Base-by-base conservation (phyloP, 148 eudicot species). In the Rhododendron ovatum region DNA sequence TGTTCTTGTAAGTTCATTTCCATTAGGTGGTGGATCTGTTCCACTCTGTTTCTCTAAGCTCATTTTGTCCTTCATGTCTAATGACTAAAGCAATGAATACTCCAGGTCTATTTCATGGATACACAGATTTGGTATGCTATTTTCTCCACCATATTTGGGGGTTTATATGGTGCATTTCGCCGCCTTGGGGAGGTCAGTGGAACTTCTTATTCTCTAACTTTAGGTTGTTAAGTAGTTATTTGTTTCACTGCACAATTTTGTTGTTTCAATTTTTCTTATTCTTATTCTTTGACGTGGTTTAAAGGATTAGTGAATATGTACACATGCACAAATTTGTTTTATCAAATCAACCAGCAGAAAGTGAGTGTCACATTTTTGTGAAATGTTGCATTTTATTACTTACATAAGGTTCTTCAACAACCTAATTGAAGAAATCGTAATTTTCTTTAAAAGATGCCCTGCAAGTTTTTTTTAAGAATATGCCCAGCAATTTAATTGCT, bases 91-190 rank as follows among this genome's bases (percentile, higher is more conserved):
- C 80, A 9, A 33, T 84, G 18, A 47, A 61, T 84, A 5, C 78
- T 79, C 33, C 90, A 93, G 96, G 96, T 93, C 48, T 93, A 93
- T 88, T 92, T 93, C 88, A 92, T 93, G 96, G 96, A 93, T 84
- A 91, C 89, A 59, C 93, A 92, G 83, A 93, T 93, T 39, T 93
- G 96, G 96, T 93, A 93, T 89, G 93, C 96, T 71, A 90, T 93
- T 51, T 93, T 91, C 87, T 93, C 96, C 59, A 93, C 96, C 39
- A 90, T 93, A 65, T 87, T 88, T 87, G 96, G 96, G 74, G 96
- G 96, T 87, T 51, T 91, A 73, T 91, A 91, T 88, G 96, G 96
- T 85, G 94, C 94, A 74, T 92, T 89, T 89, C 94, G 92, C 37
- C 94, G 94, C 86, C 94, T 93, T 83, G 96, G 96, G 84, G 96